These are phyloP conservation scores for Triangularia setosa DNA, from an alignment of 2,329 filamentous ascomycete genomes.

Conservation along the genomic window DNA sequence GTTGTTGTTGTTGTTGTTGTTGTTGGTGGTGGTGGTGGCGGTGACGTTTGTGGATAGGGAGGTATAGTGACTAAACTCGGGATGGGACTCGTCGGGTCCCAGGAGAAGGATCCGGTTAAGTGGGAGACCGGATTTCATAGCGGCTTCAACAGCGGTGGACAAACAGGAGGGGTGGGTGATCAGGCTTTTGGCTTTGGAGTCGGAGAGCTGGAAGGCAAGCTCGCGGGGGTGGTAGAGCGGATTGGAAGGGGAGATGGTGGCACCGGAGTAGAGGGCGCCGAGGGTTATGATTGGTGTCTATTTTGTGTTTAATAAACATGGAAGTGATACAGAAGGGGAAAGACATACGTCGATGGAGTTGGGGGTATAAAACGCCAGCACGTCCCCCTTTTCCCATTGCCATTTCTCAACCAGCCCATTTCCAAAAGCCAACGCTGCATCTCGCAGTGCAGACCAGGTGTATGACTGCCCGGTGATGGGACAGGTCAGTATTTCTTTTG, in stretches of 20 bases:
- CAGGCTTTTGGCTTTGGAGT: slow-evolving; percentile 70
- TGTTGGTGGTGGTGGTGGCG: too few species aligned
- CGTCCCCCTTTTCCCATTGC: slow-evolving; percentile 79
- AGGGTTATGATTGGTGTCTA: slow-evolving; percentile 67
- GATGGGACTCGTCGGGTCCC: slow-evolving; percentile 60
- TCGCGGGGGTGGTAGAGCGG: slow-evolving; percentile 82
- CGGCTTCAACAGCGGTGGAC: slow-evolving; percentile 62
- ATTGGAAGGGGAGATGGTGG: slow-evolving; percentile 79
- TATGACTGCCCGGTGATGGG: slow-evolving; percentile 64
- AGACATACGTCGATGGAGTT: slow-evolving; percentile 67
- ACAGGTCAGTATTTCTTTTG: slow-evolving; percentile 72
- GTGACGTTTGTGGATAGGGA: neutral
- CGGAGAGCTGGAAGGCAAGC: slow-evolving; percentile 77
- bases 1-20: too few species aligned
- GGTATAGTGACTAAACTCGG: slow-evolving; percentile 65
- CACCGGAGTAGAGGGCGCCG: slow-evolving; percentile 80
- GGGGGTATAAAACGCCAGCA: slow-evolving; percentile 76
- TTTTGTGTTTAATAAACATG: neutral
- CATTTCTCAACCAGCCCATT: slow-evolving; percentile 70
- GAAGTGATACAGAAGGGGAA: too few species aligned
- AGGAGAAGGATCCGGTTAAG: slow-evolving; percentile 71
- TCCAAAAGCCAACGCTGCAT: slow-evolving; percentile 69
- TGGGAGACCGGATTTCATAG: slow-evolving; percentile 64
- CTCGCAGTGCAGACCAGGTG: slow-evolving; percentile 65
- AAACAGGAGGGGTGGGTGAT: slow-evolving; percentile 70